phyloP scores from a whole-genome alignment of 352 stramenopile species.

The Globisporangium okanoganense region DNA sequence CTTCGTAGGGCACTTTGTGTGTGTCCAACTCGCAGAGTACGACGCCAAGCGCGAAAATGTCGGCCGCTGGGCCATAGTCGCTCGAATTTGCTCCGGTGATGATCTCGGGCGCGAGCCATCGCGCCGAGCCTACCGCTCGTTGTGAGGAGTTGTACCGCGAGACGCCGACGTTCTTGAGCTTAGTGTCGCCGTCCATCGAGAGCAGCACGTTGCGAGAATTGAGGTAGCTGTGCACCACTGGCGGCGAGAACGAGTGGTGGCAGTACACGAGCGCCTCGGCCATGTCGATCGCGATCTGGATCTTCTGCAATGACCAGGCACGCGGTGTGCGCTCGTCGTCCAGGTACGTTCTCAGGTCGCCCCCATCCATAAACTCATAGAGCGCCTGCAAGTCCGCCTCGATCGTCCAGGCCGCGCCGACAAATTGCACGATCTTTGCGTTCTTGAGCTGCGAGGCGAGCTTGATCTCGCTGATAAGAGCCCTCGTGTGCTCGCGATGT shows the following conservation, averaged over 20 bases:
- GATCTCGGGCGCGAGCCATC: conserved; percentile 46
- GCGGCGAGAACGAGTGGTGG: conserved; percentile 39
- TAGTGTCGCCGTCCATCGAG: conserved; percentile 6
- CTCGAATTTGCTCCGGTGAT: conserved; percentile 18
- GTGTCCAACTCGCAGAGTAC: conserved; percentile 54
- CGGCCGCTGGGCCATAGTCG: conserved; percentile 30
- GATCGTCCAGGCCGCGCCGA: conserved; percentile 13
- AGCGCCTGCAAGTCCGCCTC: conserved; percentile 14
- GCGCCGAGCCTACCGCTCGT: conserved; percentile 14
- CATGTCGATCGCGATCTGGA: conserved; percentile 42
- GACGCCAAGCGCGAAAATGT: conserved; percentile 52
- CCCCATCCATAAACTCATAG: conserved; percentile 11
- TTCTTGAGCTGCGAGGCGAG: not conserved
- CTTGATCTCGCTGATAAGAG: not conserved
- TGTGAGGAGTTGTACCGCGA: not conserved
- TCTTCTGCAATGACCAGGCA: conserved; percentile 11
- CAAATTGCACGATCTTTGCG: conserved; percentile 4
- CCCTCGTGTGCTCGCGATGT: not conserved
- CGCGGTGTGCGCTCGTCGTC: not conserved
- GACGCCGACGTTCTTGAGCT: not conserved
- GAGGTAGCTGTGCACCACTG: conserved; percentile 38
- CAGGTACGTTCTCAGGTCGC: not conserved
- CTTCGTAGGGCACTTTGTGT: conserved; percentile 45
- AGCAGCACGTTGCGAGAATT: conserved; percentile 47
- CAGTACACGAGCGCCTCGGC: conserved; percentile 40